Conservation (phyloP, 805 yeast species). For the Saturnispora sekii region DNA sequence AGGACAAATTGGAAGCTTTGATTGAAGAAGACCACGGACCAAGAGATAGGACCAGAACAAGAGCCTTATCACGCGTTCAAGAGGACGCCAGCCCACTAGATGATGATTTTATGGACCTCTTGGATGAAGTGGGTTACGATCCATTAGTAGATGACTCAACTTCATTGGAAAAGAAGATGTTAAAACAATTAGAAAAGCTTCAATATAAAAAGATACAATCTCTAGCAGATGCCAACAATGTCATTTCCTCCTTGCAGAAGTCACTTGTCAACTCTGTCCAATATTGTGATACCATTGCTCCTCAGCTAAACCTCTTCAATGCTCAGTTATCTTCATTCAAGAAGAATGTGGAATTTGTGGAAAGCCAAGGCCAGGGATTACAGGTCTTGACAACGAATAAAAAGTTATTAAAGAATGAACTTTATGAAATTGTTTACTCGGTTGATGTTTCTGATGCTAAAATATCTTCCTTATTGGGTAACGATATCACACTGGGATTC, state of each 20-base stretch:
- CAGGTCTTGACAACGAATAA: constrained; percentile 80
- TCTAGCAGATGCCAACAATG: constrained; percentile 32
- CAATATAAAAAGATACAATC: constrained; percentile 55
- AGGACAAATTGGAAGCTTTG: constrained; percentile 1
- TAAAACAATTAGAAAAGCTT: constrained; percentile 47
- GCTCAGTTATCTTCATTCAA: constrained; percentile 56
- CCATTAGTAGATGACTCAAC: constrained; percentile 50
- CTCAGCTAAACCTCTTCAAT: constrained; percentile 43
- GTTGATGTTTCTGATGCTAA: constrained; percentile 54
- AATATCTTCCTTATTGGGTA: constrained; percentile 35
- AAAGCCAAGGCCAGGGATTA: constrained; percentile 66
- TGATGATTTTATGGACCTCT: constrained; percentile 47
- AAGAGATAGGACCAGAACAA: constrained; percentile 16
- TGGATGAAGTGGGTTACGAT: constrained; percentile 74
- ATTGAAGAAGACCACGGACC: background rate
- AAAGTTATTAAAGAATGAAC: constrained; percentile 60
- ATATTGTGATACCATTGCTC: constrained; percentile 49
- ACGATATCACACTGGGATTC: constrained; percentile 40
- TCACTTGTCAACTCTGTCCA: constrained; percentile 34
- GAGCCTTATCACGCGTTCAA: constrained; percentile 24
- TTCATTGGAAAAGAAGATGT: constrained; percentile 46
- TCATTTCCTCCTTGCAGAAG: constrained; percentile 33
- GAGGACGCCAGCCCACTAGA: constrained; percentile 13
- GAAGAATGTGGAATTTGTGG: constrained; percentile 61
- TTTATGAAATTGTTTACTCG: constrained; percentile 54